Evolutionary conservation across 2,329 filamentous ascomycete species (phyloP), one percentile per base, ranked within the genome.

Genomic region (Epichloe glyceriae): DNA sequence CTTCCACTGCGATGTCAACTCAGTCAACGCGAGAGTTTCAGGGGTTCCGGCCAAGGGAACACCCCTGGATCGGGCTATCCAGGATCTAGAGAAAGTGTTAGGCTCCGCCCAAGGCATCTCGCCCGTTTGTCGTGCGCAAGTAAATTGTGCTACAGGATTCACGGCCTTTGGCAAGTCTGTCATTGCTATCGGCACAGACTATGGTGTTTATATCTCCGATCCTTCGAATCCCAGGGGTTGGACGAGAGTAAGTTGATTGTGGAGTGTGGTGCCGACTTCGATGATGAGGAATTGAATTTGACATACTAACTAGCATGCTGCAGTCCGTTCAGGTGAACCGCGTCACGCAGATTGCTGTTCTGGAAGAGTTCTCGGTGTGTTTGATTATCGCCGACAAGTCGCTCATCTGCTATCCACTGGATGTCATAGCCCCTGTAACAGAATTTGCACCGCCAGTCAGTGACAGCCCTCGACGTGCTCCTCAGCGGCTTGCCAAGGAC

Each of bases 341-440:
- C 52, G 90, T 98, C 15, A 94, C 91, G 2, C 93, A 98, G 64
- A 86, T 98, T 46, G 85, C 93, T 0, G 87, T 98, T 0, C 79
- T 98, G 6, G 94, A 98, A 63, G 93, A 97, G 57, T 97, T 97
- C 65, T 93, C 88, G 42, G 75, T 97, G 14, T 93, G 95, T 65
- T 74, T 98, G 30, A 76, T 98, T 53, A 89, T 97, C 56, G 83
- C 91, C 0, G 93, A 98, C 67, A 90, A 90, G 64, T 85, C 86
- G 14, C 74, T 98, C 26, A 88, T 96, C 56, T 90, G 91, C 2
- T 96, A 96, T 64, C 91, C 95, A 50, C 78, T 98, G 41, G 94
- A 98, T 62, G 82, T 88, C 6, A 79, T 98, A 46, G 79, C 76
- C 49, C 82, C 76, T 0, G 70, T 75, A n/a, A 78, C 77, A 2